These are phyloP conservation scores for Sabuloglossum arenarium DNA, from an alignment of 495 filamentous ascomycete genomes.

Conservation along the genomic window DNA sequence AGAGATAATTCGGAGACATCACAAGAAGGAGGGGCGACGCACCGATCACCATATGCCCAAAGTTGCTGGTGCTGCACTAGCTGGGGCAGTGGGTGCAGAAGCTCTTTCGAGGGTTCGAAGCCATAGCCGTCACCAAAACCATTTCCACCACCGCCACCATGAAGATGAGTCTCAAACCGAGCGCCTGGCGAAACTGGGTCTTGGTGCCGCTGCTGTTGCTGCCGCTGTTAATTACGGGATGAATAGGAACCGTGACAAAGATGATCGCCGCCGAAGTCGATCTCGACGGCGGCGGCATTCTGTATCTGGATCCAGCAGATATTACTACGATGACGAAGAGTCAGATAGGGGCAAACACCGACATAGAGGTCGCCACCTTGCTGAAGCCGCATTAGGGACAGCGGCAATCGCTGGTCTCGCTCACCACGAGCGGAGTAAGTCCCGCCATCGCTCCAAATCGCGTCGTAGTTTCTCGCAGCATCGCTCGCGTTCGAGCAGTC, in stretches of 20 bases:
- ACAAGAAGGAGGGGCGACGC: conserved; percentile 34
- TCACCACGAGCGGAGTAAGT: conserved; percentile 53
- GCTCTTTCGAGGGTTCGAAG: conserved; percentile 50
- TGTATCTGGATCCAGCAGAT: conserved; percentile 15
- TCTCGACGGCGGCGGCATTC: conserved; percentile 39
- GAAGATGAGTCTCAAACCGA: conserved; percentile 20
- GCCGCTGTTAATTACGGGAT: conserved; percentile 60
- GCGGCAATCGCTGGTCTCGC: conserved; percentile 59
- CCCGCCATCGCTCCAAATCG: conserved; percentile 21
- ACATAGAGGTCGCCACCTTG: conserved; percentile 36
- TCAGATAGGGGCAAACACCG: conserved; percentile 18
- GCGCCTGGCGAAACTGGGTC: conserved; percentile 47
- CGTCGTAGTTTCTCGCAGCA: not conserved
- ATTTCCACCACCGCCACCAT: not conserved
- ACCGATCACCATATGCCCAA: conserved; percentile 45
- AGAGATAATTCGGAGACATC: conserved; percentile 49
- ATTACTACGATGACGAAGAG: conserved; percentile 6
- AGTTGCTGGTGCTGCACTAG: conserved; percentile 55
- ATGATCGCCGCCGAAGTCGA: conserved; percentile 35
- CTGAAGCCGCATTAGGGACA: conserved; percentile 57
- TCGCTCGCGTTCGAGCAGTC: conserved; percentile 8
- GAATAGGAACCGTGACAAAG: conserved; percentile 26
- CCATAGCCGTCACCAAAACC: conserved; percentile 10
- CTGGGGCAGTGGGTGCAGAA: conserved; percentile 69
- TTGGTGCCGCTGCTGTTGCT: conserved; percentile 65